These are phyloP conservation scores for Tricholoma sp. DNA, from an alignment of 768 basidiomycete genomes.

Conservation along the genomic window DNA sequence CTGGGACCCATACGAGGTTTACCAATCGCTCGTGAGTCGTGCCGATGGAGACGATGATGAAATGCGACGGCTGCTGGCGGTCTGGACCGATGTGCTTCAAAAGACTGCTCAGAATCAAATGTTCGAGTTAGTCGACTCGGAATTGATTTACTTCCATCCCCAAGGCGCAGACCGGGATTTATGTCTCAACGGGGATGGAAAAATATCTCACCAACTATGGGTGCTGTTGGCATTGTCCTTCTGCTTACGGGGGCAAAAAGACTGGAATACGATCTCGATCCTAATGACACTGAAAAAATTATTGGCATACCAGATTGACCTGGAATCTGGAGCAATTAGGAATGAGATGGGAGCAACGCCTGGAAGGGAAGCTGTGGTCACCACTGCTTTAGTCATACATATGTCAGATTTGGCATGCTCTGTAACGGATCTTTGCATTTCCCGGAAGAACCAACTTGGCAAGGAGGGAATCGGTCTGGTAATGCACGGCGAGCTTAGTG, in stretches of 20 bases:
- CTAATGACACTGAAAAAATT: slow-evolving; percentile 7
- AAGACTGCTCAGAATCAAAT: background rate
- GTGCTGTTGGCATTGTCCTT: slow-evolving; percentile 30
- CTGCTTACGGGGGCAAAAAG: background rate
- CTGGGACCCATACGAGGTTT: slow-evolving; percentile 33
- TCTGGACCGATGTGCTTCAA: slow-evolving; percentile 7
- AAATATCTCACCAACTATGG: slow-evolving; percentile 48
- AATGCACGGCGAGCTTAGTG: slow-evolving; percentile 23
- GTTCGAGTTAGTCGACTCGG: slow-evolving; percentile 15
- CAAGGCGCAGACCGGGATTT: slow-evolving; percentile 15
- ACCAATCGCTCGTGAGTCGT: slow-evolving; percentile 8
- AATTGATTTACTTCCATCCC: slow-evolving; percentile 11
- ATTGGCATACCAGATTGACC: slow-evolving; percentile 10
- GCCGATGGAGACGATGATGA: slow-evolving; percentile 3
- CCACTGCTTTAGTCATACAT: background rate
- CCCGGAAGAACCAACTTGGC: slow-evolving; percentile 25
- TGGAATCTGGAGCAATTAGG: slow-evolving; percentile 6
- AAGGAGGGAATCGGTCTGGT: slow-evolving; percentile 11
- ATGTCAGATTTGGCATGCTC: slow-evolving; percentile 13
- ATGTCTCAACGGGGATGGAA: slow-evolving; percentile 46
- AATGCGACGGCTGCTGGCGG: slow-evolving; percentile 1
- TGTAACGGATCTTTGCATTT: slow-evolving; percentile 26
- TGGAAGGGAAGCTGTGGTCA: background rate
- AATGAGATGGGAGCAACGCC: background rate
- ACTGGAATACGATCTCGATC: background rate